phyloP scores from a whole-genome alignment of 202 grass and related monocot genomes.

The Carex arenaria region DNA sequence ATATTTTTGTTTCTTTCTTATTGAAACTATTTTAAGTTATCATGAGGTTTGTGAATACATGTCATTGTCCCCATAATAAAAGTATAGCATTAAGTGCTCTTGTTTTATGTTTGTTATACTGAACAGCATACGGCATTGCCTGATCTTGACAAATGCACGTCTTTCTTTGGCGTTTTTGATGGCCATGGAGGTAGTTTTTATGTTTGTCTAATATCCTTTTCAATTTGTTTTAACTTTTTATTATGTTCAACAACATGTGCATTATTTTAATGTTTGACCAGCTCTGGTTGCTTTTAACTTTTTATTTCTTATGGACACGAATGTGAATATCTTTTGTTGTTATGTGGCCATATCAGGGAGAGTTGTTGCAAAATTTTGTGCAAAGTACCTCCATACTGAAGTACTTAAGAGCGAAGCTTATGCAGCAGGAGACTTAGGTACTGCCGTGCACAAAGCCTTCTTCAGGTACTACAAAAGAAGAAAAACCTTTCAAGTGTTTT shows the following conservation, averaged over 20 bases:
- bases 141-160: conserved; percentile 71
- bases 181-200: conserved; percentile 77
- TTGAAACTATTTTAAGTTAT: background rate
- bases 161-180: conserved; percentile 98
- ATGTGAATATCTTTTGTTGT: conserved; percentile 5
- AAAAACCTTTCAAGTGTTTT: background rate
- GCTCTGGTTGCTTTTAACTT: conserved; percentile 6
- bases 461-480: conserved; percentile 51
- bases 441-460: conserved; percentile 75
- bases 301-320: conserved; percentile 4
- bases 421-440: conserved; percentile 70
- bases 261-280: conserved; percentile 7
- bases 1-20: background rate
- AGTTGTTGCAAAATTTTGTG: conserved; percentile 98
- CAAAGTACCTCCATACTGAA: conserved; percentile 79
- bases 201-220: background rate
- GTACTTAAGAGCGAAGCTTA: conserved; percentile 81
- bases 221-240: background rate
- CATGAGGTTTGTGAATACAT: background rate
- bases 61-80: background rate
- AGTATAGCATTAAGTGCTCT: background rate
- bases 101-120: conserved; percentile 2
- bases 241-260: background rate
- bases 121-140: conserved; percentile 75
- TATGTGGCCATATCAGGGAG: conserved; percentile 40